These are phyloP conservation scores for Arthrobotrys musiformis DNA, from an alignment of 2,329 filamentous ascomycete genomes.

Conservation along the genomic window DNA sequence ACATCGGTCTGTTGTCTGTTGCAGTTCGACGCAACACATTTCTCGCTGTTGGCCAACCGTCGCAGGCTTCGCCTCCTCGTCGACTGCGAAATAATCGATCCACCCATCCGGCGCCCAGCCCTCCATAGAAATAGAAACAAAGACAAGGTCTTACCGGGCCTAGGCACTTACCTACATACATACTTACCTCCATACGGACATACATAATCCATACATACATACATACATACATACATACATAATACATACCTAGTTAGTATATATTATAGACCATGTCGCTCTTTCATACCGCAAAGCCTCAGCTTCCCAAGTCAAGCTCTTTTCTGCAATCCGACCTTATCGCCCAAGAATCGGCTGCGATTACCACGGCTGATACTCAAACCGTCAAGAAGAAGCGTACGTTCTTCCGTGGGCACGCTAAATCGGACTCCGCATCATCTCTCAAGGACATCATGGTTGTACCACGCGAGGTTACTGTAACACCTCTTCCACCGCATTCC, in stretches of 20 bases:
- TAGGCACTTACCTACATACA: too few species aligned
- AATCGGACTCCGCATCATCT: constrained; percentile 36
- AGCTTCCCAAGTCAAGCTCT: constrained; percentile 26
- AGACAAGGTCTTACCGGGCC: too few species aligned
- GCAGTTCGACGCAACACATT: constrained; percentile 23
- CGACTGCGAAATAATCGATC: constrained; percentile 3
- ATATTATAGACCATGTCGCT: constrained; percentile 34
- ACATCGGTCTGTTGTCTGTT: too few species aligned
- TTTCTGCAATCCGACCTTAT: constrained; percentile 7
- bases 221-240: too few species aligned
- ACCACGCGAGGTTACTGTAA: constrained; percentile 18
- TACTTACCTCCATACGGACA: too few species aligned
- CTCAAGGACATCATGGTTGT: constrained; percentile 41
- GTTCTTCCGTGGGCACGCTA: constrained; percentile 47
- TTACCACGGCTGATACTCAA: constrained; percentile 9
- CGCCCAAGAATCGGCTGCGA: constrained; percentile 2
- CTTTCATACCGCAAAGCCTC: constrained; percentile 30
- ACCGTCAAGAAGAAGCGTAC: constrained; percentile 50
- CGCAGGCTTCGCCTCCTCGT: constrained; percentile 22
- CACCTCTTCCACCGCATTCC: constrained; percentile 19
- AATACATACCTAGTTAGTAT: not conserved
- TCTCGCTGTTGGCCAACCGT: constrained; percentile 17
- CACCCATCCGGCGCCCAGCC: not conserved
- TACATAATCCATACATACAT: too few species aligned
- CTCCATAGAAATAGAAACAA: not conserved